A percentile compares a stretch with the other conserved stretches of the same genome.
Conservation (phyloP, 371 early-diverging fungal genomes). For the Chytridium lagenaria region DNA sequence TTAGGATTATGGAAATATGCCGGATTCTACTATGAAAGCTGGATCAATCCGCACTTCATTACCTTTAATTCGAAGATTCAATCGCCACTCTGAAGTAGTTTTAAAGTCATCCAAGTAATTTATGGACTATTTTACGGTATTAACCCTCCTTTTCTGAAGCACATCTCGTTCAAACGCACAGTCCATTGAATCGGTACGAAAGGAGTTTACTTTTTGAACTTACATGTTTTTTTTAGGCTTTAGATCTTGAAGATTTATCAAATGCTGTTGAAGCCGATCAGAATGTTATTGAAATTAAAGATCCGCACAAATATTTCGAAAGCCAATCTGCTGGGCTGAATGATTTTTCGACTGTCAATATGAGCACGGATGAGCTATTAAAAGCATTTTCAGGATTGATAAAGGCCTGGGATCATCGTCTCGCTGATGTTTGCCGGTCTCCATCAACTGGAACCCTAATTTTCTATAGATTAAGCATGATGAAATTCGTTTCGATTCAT, state of each 20-base stretch:
- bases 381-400: background rate
- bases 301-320: slow-evolving; percentile 78
- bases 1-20: slow-evolving; percentile 69
- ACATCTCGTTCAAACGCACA: background rate
- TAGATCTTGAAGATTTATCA: slow-evolving; percentile 70
- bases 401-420: background rate
- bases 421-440: slow-evolving; percentile 4
- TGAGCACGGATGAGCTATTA: background rate
- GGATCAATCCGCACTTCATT: slow-evolving; percentile 70
- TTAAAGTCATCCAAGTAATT: slow-evolving; percentile 61
- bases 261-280: slow-evolving; percentile 57
- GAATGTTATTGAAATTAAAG: slow-evolving; percentile 72
- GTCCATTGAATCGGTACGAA: background rate
- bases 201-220: background rate
- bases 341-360: background rate
- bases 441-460: no score
- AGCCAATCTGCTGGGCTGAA: slow-evolving; percentile 56
- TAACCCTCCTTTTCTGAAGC: slow-evolving; percentile 7
- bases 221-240: slow-evolving; percentile 42
- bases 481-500: slow-evolving; percentile 13
- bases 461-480: slow-evolving; percentile 5
- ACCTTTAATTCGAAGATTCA: slow-evolving; percentile 85
- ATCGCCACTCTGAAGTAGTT: slow-evolving; percentile 88
- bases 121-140: no score
- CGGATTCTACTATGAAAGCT: slow-evolving; percentile 89